These are phyloP conservation scores for Stephania yunnanensis DNA, from an alignment of 164 flowering plant genomes.

Conservation along the genomic window DNA sequence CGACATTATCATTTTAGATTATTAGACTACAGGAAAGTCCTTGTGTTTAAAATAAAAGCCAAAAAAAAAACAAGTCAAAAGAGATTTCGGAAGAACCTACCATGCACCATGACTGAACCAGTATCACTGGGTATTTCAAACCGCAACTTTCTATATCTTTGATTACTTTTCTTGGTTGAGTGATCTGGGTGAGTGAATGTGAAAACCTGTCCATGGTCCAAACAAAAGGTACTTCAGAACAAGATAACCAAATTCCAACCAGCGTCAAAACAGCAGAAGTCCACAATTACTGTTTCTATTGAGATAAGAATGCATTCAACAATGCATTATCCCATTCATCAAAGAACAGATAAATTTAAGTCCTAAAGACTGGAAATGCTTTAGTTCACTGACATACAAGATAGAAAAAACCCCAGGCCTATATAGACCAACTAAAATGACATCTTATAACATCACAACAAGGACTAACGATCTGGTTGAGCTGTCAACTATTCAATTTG, in stretches of 20 bases:
- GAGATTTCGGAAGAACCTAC: constrained; percentile 32
- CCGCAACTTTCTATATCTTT: constrained; percentile 65
- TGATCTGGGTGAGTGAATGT: constrained; percentile 77
- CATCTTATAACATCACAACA: too few species aligned
- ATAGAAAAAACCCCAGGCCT: not conserved
- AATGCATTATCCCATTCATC: too few species aligned
- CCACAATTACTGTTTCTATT: not conserved
- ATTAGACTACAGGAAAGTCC: too few species aligned
- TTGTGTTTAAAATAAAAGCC: too few species aligned
- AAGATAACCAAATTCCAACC: not conserved
- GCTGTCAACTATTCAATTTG: not conserved
- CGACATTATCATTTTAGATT: too few species aligned
- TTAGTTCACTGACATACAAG: not conserved
- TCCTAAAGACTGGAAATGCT: too few species aligned
- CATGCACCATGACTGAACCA: constrained; percentile 89
- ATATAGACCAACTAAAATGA: too few species aligned
- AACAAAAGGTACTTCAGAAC: not conserved
- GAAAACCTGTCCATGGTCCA: constrained; percentile 53
- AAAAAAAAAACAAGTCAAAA: not conserved
- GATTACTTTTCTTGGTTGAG: constrained; percentile 53
- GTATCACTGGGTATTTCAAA: constrained; percentile 75
- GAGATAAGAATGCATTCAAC: not conserved
- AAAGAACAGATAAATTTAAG: too few species aligned
- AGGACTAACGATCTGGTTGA: not conserved
- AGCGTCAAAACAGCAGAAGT: not conserved